These are phyloP conservation scores for Clavaria fumosa DNA, from an alignment of 768 basidiomycete genomes.

Conservation along the genomic window DNA sequence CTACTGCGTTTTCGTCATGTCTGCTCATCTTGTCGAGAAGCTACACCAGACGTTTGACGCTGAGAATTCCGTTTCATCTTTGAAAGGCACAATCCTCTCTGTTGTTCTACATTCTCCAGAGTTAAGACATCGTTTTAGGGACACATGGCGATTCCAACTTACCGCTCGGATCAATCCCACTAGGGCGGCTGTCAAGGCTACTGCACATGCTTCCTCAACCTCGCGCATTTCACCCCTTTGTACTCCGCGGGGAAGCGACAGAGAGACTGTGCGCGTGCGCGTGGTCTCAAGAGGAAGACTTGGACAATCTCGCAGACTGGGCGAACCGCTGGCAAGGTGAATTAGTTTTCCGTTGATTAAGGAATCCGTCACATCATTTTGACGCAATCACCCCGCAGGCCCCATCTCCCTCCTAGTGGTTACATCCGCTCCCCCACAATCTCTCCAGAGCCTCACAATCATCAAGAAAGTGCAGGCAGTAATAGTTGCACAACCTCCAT, in stretches of 20 bases:
- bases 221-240: constrained; percentile 22
- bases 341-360: constrained; percentile 1
- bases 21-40: not conserved
- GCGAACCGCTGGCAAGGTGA: constrained; percentile 29
- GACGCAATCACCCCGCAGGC: constrained; percentile 16
- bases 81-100: not conserved
- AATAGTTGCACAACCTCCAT: constrained; percentile 11
- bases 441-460: constrained; percentile 16
- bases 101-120: not conserved
- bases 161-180: constrained; percentile 19
- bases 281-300: constrained; percentile 25
- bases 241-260: constrained; percentile 15
- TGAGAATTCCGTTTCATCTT: not conserved
- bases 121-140: constrained; percentile 1
- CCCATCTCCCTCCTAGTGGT: constrained; percentile 35
- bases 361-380: not conserved
- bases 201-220: constrained; percentile 17
- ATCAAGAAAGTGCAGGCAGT: constrained; percentile 16
- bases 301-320: constrained; percentile 24
- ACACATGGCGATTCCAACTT: constrained; percentile 1
- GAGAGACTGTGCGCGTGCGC: constrained; percentile 28
- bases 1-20: not conserved
- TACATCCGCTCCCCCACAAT: constrained; percentile 16
- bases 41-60: not conserved
- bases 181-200: constrained; percentile 20